Base-by-base conservation (phyloP, 1,139 yeast genomes). In the Yamadazyma sp. region DNA sequence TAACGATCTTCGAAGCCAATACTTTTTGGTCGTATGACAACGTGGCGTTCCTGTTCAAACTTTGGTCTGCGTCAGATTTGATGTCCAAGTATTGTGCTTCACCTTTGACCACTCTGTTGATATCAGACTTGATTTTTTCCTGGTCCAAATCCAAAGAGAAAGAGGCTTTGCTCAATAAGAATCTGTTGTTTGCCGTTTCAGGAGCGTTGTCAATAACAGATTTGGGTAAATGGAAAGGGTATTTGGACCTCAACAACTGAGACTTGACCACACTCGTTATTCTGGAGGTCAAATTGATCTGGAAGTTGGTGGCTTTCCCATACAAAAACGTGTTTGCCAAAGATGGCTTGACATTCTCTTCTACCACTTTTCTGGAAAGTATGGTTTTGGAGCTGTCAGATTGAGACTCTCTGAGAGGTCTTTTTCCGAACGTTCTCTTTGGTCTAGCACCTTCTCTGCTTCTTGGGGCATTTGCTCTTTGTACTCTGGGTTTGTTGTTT, bases 141-240 rank as follows among this genome's bases (percentile, higher is more conserved):
- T 48, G 43, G 36, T 66, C 55, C 25, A 69, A 56, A 7, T 59
- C 58, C 38, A 59, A 50, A 0, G 58, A 46, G 56, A 54, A 69
- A 43, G 58, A 59, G 37, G 62, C 61, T 39, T 62, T 67, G 22
- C 43, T 39, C 40, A 69, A 58, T 39, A 71, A 51, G 47, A 66
- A 72, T 46, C 49, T 53, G 53, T 66, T 69, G 36, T 39, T 31
- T 17, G 48, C 38, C 12, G 55, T 50, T 15, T 46, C 38, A 16
- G 58, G 58, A 17, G 63, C 62, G 33, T 45, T 41, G 22, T 63
- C 66, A 32, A 72, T 58, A 25, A 72, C 53, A 9, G 56, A 43
- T 46, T 53, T 60, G n/a, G 77, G 76, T 43, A 71, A 56, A 46
- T 56, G 52, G 56, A 58, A 72, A 10, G 77, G 77, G 51, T 70